Base-by-base conservation (phyloP, 257 asterid species). In the Buddleja alternifolia region DNA sequence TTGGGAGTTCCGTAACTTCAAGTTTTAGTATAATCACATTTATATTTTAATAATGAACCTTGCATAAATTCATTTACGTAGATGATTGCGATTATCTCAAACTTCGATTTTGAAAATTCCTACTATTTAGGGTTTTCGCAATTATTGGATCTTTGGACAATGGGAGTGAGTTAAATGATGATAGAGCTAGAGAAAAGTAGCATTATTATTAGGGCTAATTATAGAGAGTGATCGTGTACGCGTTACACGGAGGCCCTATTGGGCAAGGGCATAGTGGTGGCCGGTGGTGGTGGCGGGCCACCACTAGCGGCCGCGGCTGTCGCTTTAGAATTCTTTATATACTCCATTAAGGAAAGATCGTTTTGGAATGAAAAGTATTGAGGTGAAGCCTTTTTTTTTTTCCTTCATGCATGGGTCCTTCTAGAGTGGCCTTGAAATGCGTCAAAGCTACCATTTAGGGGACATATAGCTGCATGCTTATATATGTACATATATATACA, bases 201-300 rank as follows among this genome's bases (percentile, higher is more conserved):
- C 34, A 29, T n/a, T 29, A 29, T 29, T 29, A 1, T 29, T 50
- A 50, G 56, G 56, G 29, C 5, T 29, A 29, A 44, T 44, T 44
- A 44, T 54, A 54, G 48, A 59, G 11, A 58, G 47, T 8, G 9
- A 36, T 1, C n/a, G n/a, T n/a, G 7, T 19, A 14, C 50, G 17
- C 11, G 9, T 5, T 29, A 29, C 5, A 29, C 25, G 45, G 46
- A 24, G 47, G 12, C n/a, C 51, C 7, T 3, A 20, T 23, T 29
- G 12, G 20, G 52, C 1, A 36, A 11, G 29, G 6, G 47, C 42
- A 53, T 19, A 42, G 55, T 50, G 72, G 73, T 7, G 69, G 79
- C 17, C 79, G 79, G 75, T 61, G 66, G 52, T 54, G 75, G 75
- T 68, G 79, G 79, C 53, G 78, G 73, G 62, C 78, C 67, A 48